A percentile compares a stretch with the other conserved stretches of the same genome.
Evolutionary conservation across 495 filamentous ascomycete species (phyloP).

Genomic region (Apodospora peruviana): DNA sequence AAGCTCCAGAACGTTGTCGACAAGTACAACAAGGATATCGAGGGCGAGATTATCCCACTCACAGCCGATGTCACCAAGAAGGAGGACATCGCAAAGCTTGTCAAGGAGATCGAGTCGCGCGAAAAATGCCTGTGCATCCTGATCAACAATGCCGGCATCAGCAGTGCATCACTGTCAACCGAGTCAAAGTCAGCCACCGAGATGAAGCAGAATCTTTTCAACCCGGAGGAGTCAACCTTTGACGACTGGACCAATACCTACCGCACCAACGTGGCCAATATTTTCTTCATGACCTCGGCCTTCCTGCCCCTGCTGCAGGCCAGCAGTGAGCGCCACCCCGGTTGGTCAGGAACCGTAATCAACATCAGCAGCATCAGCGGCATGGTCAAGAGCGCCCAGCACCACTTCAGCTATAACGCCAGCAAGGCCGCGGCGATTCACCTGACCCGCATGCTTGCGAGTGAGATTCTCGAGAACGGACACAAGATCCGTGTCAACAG

Average conservation of each 20-base stretch:
- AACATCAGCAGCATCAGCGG: slow-evolving; percentile 54
- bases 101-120: slow-evolving; percentile 54
- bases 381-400: slow-evolving; percentile 56
- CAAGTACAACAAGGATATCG: slow-evolving; percentile 30
- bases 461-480: slow-evolving; percentile 30
- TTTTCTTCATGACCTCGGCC: slow-evolving; percentile 49
- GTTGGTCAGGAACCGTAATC: slow-evolving; percentile 51
- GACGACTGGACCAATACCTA: slow-evolving; percentile 64
- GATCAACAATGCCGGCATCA: slow-evolving; percentile 75
- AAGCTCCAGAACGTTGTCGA: slow-evolving; percentile 24
- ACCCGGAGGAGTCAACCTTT: slow-evolving; percentile 38
- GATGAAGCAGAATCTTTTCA: slow-evolving; percentile 47
- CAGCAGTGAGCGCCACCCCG: slow-evolving; percentile 40
- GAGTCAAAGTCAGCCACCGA: slow-evolving; percentile 49
- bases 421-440: slow-evolving; percentile 73
- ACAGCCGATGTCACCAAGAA: slow-evolving; percentile 70
- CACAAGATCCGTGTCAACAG: slow-evolving; percentile 60
- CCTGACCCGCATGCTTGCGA: slow-evolving; percentile 50
- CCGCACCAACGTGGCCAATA: slow-evolving; percentile 69
- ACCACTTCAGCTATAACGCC: slow-evolving; percentile 72
- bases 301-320: slow-evolving; percentile 38
- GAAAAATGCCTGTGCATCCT: slow-evolving; percentile 69
- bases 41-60: slow-evolving; percentile 49
- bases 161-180: slow-evolving; percentile 50
- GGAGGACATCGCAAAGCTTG: slow-evolving; percentile 60